Evolutionary conservation across 106 monocot genomes (phyloP).

Genomic region (Allium fistulosum): DNA sequence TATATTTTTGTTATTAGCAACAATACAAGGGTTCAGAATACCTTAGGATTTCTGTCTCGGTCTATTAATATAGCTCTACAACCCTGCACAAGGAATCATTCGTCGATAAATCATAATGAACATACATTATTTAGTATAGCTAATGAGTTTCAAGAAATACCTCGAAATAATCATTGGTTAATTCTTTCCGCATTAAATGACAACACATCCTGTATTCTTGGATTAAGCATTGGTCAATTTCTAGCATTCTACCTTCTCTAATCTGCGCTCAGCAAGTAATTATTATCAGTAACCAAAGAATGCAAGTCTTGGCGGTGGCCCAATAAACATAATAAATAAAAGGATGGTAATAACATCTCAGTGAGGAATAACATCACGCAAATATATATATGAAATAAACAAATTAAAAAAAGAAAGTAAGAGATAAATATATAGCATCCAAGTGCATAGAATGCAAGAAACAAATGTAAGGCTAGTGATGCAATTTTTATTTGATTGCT

Average conservation of each 20-base stretch:
- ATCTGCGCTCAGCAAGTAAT: conserved; percentile 33
- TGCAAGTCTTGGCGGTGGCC: too few relatives aligned
- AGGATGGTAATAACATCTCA: too few relatives aligned
- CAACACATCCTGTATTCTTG: conserved; percentile 64
- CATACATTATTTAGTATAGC: background rate
- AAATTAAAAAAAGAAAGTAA: background rate
- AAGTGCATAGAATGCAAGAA: background rate
- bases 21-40: background rate
- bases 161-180: conserved; percentile 87
- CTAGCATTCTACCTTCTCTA: conserved; percentile 71
- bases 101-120: background rate
- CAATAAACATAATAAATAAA: too few relatives aligned
- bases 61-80: conserved; percentile 81
- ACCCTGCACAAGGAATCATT: conserved; percentile 40
- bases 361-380: background rate
- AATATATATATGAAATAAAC: background rate
- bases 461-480: background rate
- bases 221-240: conserved; percentile 57
- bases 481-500: too few relatives aligned
- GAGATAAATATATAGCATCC: background rate
- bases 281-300: too few relatives aligned
- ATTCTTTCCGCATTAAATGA: conserved; percentile 62
- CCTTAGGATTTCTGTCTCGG: conserved; percentile 90
- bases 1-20: too few relatives aligned
- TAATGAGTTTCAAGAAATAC: conserved; percentile 15